Conservation (phyloP, 352 stramenopile genomes). For the Phytophthora ohioensis region DNA sequence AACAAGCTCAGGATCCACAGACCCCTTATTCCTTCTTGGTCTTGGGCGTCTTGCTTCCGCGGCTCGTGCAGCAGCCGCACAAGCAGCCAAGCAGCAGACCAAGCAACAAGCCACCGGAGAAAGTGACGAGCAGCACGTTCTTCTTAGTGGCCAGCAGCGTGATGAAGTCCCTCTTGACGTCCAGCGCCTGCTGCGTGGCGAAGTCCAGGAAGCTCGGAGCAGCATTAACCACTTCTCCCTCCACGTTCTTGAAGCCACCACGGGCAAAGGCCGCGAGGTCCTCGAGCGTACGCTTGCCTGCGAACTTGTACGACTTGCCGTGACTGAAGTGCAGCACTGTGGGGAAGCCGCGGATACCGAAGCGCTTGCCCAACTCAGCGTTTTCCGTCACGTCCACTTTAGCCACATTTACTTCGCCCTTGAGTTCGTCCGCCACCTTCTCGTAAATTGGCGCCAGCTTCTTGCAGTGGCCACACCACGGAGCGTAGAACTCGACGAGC, state of each 20-base stretch:
- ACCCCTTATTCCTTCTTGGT: slow-evolving; percentile 64
- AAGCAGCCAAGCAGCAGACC: slow-evolving; percentile 74
- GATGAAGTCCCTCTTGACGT: slow-evolving; percentile 76
- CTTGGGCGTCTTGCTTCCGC: slow-evolving; percentile 51
- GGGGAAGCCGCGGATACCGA: slow-evolving; percentile 83
- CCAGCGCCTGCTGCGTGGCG: slow-evolving; percentile 46
- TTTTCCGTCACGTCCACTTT: slow-evolving; percentile 91
- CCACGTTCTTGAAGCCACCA: slow-evolving; percentile 66
- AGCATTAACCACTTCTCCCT: slow-evolving; percentile 43
- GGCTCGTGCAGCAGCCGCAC: slow-evolving; percentile 76
- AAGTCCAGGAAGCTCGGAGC: slow-evolving; percentile 49
- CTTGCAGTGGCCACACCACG: slow-evolving; percentile 89
- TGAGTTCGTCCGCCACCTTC: slow-evolving; percentile 83
- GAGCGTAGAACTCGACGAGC: slow-evolving; percentile 89
- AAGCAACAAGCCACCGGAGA: slow-evolving; percentile 70
- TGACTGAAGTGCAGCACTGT: slow-evolving; percentile 84
- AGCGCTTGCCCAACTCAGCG: slow-evolving; percentile 79
- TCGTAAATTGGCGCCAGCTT: slow-evolving; percentile 83
- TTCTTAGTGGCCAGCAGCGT: slow-evolving; percentile 81
- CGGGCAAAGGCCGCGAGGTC: slow-evolving; percentile 69
- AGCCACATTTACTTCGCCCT: slow-evolving; percentile 90
- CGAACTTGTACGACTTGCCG: slow-evolving; percentile 83
- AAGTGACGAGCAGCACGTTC: slow-evolving; percentile 82
- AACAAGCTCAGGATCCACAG: slow-evolving; percentile 10
- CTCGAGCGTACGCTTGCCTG: slow-evolving; percentile 61